Base-by-base conservation (phyloP, 2,329 filamentous ascomycete species). In the Colletotrichum caudatum region DNA sequence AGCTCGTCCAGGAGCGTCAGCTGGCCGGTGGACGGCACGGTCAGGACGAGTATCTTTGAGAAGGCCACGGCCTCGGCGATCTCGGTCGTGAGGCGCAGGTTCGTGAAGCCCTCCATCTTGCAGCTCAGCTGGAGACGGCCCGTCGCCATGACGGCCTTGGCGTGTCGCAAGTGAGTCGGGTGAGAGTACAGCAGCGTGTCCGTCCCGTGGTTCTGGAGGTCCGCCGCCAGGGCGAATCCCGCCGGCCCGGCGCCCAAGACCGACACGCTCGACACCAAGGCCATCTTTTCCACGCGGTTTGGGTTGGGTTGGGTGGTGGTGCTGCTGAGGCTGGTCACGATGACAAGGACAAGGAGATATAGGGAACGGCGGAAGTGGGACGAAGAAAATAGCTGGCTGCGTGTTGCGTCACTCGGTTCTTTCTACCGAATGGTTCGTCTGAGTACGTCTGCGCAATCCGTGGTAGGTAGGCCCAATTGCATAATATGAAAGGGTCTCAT, bases 191-290 rank as follows among this genome's bases (percentile, higher is more conserved):
- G 9, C n/a, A 68, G 59, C 33, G 65, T 64, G 5, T 23, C 50
- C 1, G 11, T 46, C 20, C 59, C 65, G 5, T 48, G n/a, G 26
- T 64, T 64, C 26, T 68, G 58, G 9, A 68, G 65, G 20, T 68
- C 65, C 18, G 65, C 65, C 9, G 65, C 58, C n/a, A 68, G 59
- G 50, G 65, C 65, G 29, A 68, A 68, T 35, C 65, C 65, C 46
- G 65, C 65, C 56, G 65, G 65, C 65, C 65, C 65, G 29, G 65
- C 65, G 51, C 65, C 65, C 12, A 68, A n/a, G 16, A 68, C 26
- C 16, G 59, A 68, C 16, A 68, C 59, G 20, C 33, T 39, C 1
- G 58, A 64, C 26, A 57, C 50, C 51, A 51, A 33, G 16, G n/a
- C 50, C n/a, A 18, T 20, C 7, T 46, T 46, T 58, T 11, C n/a